These are phyloP conservation scores for Candida yuanshanica DNA, from an alignment of 805 yeast species.

Conservation along the genomic window DNA sequence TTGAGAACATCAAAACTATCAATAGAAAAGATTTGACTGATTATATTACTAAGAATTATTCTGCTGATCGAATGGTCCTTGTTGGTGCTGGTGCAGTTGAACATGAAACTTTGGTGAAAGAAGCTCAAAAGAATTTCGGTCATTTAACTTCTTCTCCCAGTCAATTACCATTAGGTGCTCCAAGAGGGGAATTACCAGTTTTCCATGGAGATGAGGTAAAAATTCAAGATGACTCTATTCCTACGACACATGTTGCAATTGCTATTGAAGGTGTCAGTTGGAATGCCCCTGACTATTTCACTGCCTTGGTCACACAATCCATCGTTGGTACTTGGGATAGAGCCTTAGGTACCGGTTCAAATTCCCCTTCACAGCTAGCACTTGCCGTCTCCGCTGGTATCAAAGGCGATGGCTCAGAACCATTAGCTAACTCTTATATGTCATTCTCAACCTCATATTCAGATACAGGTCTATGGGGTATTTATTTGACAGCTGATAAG, in stretches of 20 bases:
- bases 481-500: conserved; percentile 76
- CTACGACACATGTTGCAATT: conserved; percentile 85
- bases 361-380: conserved; percentile 82
- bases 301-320: conserved; percentile 94
- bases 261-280: conserved; percentile 98
- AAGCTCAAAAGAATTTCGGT: conserved; percentile 75
- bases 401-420: conserved; percentile 47
- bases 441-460: conserved; percentile 96
- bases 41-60: conserved; percentile 82
- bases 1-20: conserved; percentile 78
- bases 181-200: conserved; percentile 59
- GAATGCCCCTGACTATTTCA: conserved; percentile 93
- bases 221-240: conserved; percentile 74
- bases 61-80: conserved; percentile 96
- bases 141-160: conserved; percentile 49
- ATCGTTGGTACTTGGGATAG: conserved; percentile 98
- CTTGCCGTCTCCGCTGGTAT: conserved; percentile 53
- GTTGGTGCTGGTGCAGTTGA: conserved; percentile 94
- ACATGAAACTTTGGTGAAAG: conserved; percentile 73
- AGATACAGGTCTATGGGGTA: conserved; percentile 97
- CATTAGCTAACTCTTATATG: conserved; percentile 91
- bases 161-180: conserved; percentile 65
- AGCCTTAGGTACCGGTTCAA: conserved; percentile 75
- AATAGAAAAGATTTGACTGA: conserved; percentile 67
- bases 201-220: conserved; percentile 85